Base-by-base conservation (phyloP, 2,329 filamentous ascomycete species). In the Colletotrichum australisinense region DNA sequence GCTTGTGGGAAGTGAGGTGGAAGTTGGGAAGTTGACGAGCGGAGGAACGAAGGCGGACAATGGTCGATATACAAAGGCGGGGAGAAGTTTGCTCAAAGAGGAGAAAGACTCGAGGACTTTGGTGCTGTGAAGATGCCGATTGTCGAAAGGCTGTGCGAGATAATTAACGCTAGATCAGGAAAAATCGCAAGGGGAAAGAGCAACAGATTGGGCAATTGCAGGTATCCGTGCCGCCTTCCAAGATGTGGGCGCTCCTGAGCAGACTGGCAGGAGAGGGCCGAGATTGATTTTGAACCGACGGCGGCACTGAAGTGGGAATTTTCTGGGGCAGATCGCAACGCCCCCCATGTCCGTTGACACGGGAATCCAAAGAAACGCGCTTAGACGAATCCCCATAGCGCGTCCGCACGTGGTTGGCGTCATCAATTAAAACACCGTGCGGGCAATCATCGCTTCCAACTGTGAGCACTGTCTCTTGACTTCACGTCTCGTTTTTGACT, bases 361-460 rank as follows among this genome's bases (percentile, higher is more conserved):
- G 71, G 67, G 32, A 53, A 73, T 56, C 49, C 30, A 12, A 26
- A 26, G 30, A 63, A 63, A 74, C 72, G 72, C 72, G 72, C 63
- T 74, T 72, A 38, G 58, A 63, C 53, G 49, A 69, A 35, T 38
- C 16, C 42, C 59, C 71, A 62, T 38, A 57, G 67, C 71, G 71
- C 71, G 70, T 73, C 62, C 46, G 70, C 70, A 73, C 70, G 70
- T 73, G 70, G 67, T 60, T 73, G 55, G 67, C 67, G 71, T 73
- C 71, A 71, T 73, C 62, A 71, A 73, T 73, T 71, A 71, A 71
- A 28, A 24, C 24, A 63, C 71, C 19, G 67, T 73, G 56, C 35
- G 16, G 1, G 5, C 9, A 55, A 22, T 28, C 32, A 3, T 30
- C 16, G 3, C 8, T 9, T 42, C 12, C 8, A n/a, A 73, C 71